Percentiles rank a stretch among this genome's conserved stretches.
These are phyloP conservation scores for Graphilbum sp. DNA, from an alignment of 2,329 filamentous ascomycete species.

Conservation along the genomic window DNA sequence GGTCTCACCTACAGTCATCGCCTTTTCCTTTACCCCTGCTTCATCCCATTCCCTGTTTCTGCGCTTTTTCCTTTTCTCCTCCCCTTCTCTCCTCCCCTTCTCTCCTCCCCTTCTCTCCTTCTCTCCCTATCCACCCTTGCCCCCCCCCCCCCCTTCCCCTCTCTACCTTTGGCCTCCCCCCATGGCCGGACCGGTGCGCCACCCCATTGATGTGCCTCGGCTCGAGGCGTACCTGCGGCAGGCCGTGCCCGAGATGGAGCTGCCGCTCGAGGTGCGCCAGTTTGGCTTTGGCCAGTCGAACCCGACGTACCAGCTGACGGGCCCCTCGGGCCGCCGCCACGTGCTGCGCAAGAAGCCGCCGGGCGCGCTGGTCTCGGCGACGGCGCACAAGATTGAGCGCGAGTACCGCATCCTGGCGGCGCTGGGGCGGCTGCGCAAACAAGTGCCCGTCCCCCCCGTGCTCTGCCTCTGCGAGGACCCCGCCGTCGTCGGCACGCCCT, in stretches of 20 bases:
- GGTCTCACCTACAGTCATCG: too few relatives aligned
- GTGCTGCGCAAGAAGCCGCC: constrained; percentile 97
- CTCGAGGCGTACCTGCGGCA: constrained; percentile 63
- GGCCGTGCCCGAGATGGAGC: constrained; percentile 69
- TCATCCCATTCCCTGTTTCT: too few relatives aligned
- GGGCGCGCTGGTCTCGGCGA: constrained; percentile 81
- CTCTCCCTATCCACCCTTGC: too few relatives aligned
- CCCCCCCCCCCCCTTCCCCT: neutral
- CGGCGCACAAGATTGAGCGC: constrained; percentile 90
- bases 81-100: too few relatives aligned
- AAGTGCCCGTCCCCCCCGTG: constrained; percentile 72
- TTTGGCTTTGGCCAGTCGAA: constrained; percentile 97
- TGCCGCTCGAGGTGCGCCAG: constrained; percentile 61
- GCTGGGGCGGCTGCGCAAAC: constrained; percentile 33
- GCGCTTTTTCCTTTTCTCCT: too few relatives aligned
- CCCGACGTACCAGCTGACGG: constrained; percentile 84
- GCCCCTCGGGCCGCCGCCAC: constrained; percentile 51
- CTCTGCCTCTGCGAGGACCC: constrained; percentile 77
- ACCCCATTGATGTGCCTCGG: constrained; percentile 70
- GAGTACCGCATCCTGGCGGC: constrained; percentile 86
- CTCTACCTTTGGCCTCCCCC: neutral
- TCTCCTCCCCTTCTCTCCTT: neutral
- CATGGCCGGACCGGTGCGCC: constrained; percentile 79
- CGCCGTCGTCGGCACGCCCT: constrained; percentile 68
- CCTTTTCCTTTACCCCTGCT: too few relatives aligned